Evolutionary conservation across 306 rosid species (phyloP).

Genomic region (Castanea crenata): DNA sequence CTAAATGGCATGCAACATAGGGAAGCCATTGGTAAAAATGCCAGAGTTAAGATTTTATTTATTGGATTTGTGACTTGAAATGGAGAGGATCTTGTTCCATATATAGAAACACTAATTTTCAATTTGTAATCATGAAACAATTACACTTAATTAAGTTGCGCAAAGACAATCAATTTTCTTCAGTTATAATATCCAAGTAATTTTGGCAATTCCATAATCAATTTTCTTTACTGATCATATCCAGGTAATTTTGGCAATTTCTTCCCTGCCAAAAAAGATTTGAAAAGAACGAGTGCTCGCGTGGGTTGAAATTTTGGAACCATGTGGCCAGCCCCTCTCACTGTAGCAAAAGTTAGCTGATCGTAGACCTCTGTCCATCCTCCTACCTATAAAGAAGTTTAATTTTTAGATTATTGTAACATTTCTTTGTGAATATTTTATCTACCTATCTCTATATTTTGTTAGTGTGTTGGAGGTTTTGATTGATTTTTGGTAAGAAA

Average conservation of each 20-base stretch:
- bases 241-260: slow-evolving; percentile 43
- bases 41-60: too few relatives aligned
- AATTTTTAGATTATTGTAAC: neutral
- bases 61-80: too few relatives aligned
- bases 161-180: neutral
- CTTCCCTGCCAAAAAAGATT: slow-evolving; percentile 67
- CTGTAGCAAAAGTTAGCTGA: slow-evolving; percentile 75
- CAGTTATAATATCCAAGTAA: too few relatives aligned
- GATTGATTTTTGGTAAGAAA: neutral
- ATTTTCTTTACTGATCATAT: neutral
- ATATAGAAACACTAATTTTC: too few relatives aligned
- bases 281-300: slow-evolving; percentile 63
- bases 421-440: neutral
- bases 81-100: too few relatives aligned
- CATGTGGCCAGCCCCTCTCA: slow-evolving; percentile 90
- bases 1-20: too few relatives aligned
- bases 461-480: neutral
- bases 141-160: neutral
- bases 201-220: too few relatives aligned
- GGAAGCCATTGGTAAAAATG: too few relatives aligned
- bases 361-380: slow-evolving; percentile 88
- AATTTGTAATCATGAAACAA: neutral
- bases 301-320: slow-evolving; percentile 70
- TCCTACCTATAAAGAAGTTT: slow-evolving; percentile 48
- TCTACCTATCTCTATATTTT: neutral